Percentiles rank a stretch among this genome's conserved stretches.
These are phyloP conservation scores for Trypanosoma cruzi DNA, from an alignment of 208 protist species.

Conservation along the genomic window DNA sequence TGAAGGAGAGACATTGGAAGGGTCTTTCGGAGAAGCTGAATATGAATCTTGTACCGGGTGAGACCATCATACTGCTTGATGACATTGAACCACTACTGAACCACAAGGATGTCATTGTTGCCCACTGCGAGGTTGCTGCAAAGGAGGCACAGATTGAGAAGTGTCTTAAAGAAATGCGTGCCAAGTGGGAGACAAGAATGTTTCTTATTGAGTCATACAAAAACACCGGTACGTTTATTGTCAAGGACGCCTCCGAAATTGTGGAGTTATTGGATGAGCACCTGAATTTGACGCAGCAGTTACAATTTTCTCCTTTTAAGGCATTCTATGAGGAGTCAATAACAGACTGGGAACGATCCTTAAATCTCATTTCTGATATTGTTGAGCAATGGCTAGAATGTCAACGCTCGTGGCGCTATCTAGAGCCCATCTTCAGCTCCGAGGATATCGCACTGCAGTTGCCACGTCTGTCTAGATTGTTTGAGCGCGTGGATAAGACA, in stretches of 20 bases:
- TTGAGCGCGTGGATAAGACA: slow-evolving; percentile 95
- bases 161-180: slow-evolving; percentile 95
- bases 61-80: slow-evolving; percentile 85
- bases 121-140: slow-evolving; percentile 95
- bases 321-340: slow-evolving; percentile 95
- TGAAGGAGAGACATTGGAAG: slow-evolving; percentile 97
- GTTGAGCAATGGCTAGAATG: slow-evolving; percentile 97
- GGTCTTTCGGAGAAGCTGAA: slow-evolving; percentile 87
- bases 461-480: slow-evolving; percentile 93
- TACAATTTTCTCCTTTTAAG: slow-evolving; percentile 97
- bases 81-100: slow-evolving; percentile 86
- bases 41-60: slow-evolving; percentile 87
- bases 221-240: slow-evolving; percentile 93
- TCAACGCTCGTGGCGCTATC: slow-evolving; percentile 96
- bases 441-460: slow-evolving; percentile 97
- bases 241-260: slow-evolving; percentile 93
- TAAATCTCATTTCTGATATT: slow-evolving; percentile 94
- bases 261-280: slow-evolving; percentile 96
- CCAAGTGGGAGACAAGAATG: slow-evolving; percentile 92
- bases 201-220: slow-evolving; percentile 95
- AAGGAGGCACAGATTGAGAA: slow-evolving; percentile 98
- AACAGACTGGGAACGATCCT: slow-evolving; percentile 94
- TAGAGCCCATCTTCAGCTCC: slow-evolving; percentile 97
- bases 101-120: slow-evolving; percentile 90
- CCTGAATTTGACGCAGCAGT: slow-evolving; percentile 96